Evolutionary conservation across 495 filamentous ascomycete species (phyloP), one percentile per base, ranked within the genome.

Genomic region (Lepidopterella palustris): DNA sequence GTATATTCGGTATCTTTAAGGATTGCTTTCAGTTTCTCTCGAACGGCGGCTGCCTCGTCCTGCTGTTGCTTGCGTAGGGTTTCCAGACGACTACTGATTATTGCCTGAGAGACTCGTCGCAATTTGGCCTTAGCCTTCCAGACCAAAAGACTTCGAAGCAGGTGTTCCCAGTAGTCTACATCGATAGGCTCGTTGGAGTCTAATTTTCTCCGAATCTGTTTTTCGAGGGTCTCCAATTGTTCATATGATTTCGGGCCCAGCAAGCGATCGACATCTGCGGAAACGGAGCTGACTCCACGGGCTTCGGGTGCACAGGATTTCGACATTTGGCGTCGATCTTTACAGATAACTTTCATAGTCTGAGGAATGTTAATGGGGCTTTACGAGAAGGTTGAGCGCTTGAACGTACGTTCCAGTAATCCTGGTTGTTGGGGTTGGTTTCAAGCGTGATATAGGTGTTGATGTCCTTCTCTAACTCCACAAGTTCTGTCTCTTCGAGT

Each of bases 81-180:
- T 29, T 84, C 79, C 45, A 92, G 79, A 11, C 88, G 83, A 48
- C 85, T 86, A 31, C 84, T 82, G 63, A 90, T 83, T 58, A 97
- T 87, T 4, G 82, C 82, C 57, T 89, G 84, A 61, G 86, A 93
- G 8, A 97, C 83, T 45, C 84, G 84, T 72, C 87, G 86, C 31
- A 98, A 74, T 66, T 87, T 89, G 1, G 92, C 90, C 68, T 88
- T 90, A 4, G 92, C 89, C 73, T 97, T 97, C 84, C 87, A 96
- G 3, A 95, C 84, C 13, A 85, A 77, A 40, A 98, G 75, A 68
- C 87, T 95, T 62, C 85, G 83, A 49, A 97, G 78, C 2, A 98
- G 80, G 66, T 95, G 88, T 64, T 95, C 90, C 93, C 93, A 98
- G 71, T 97, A 98, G 71, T 98, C 93, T 3, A 87, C 89, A 75